Conservation (phyloP, 2,329 filamentous ascomycete genomes). For the Pyrenophora teres region DNA sequence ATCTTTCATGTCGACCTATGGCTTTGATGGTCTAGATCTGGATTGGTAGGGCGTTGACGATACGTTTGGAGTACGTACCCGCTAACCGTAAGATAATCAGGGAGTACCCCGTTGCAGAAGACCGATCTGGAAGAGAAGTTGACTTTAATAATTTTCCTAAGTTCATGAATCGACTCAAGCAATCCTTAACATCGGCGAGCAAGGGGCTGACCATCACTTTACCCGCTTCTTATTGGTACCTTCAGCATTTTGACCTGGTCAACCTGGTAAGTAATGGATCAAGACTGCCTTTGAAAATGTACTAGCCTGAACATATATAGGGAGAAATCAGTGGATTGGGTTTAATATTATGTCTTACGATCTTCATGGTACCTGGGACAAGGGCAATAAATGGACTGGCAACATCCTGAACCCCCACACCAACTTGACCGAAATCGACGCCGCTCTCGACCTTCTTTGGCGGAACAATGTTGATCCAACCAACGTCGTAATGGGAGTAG, state of each 20-base stretch:
- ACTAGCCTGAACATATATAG: too few relatives aligned
- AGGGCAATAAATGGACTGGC: constrained; percentile 30
- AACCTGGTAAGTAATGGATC: constrained; percentile 3
- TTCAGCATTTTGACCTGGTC: constrained; percentile 28
- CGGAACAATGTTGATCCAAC: constrained; percentile 48
- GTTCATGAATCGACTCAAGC: background rate
- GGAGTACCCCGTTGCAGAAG: constrained; percentile 30
- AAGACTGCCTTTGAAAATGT: too few relatives aligned
- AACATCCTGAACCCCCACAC: constrained; percentile 44
- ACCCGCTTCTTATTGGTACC: constrained; percentile 30
- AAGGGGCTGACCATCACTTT: constrained; percentile 25
- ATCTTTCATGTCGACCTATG: constrained; percentile 48
- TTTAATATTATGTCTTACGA: constrained; percentile 56
- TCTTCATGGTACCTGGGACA: constrained; percentile 49
- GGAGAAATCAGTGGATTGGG: constrained; percentile 39
- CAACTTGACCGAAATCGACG: constrained; percentile 54
- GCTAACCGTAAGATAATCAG: too few relatives aligned
- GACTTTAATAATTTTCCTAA: constrained; percentile 28
- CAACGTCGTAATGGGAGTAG: constrained; percentile 52
- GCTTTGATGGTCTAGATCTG: constrained; percentile 53
- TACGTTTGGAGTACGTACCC: too few relatives aligned
- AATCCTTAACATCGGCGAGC: background rate
- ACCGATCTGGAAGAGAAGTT: constrained; percentile 42
- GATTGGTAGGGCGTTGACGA: too few relatives aligned
- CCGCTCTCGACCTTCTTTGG: constrained; percentile 53